These are phyloP conservation scores for Mycena filopes DNA, from an alignment of 768 basidiomycete genomes.

Conservation along the genomic window DNA sequence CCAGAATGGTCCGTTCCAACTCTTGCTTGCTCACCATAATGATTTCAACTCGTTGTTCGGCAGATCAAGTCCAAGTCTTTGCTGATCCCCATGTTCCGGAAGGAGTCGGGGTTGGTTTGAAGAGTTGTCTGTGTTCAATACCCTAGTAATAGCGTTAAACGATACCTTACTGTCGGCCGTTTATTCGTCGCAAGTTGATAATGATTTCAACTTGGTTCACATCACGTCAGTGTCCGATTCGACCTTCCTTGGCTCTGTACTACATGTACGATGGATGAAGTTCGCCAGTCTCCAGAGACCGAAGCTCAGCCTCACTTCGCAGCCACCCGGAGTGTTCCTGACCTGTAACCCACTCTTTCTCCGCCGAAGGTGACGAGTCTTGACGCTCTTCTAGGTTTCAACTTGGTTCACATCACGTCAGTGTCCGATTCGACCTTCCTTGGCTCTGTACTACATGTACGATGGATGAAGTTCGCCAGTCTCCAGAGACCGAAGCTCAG, in stretches of 20 bases:
- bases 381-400: neutral
- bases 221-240: no score
- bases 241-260: no score
- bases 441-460: no score
- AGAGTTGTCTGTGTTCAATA: neutral
- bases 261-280: neutral
- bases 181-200: no score
- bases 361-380: no score
- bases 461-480: neutral
- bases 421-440: no score
- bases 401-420: no score
- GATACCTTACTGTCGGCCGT: no score
- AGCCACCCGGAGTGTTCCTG: neutral
- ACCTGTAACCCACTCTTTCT: neutral
- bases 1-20: conserved; percentile 53
- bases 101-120: conserved; percentile 13
- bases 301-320: neutral
- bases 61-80: conserved; percentile 52
- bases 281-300: neutral
- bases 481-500: neutral
- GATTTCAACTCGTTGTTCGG: no score
- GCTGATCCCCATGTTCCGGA: conserved; percentile 33
- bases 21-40: no score
- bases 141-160: no score
- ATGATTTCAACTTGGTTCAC: no score